Base-by-base conservation (phyloP, 73 alveolate species). In the Paramecium sonneborni region DNA sequence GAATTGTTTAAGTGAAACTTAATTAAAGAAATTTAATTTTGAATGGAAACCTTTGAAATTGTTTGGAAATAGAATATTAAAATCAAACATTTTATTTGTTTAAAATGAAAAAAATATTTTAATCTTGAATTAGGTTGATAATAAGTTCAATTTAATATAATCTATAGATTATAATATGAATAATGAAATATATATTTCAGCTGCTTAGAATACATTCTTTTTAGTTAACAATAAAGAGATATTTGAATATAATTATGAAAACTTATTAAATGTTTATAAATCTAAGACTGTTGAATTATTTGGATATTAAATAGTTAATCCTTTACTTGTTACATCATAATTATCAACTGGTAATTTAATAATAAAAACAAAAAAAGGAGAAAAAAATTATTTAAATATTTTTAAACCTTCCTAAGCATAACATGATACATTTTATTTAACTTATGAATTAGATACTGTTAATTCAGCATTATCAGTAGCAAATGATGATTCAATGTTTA, bases 311-410 rank as follows among this genome's bases (percentile, higher is more conserved):
- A 62, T 62, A 6, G 44, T n/a, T 30, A 62, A 26, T 62, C 44
- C 39, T 23, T 62, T 74, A 3, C 9, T n/a, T 5, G 87, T 43
- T 15, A 52, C 68, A 15, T 52, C 68, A n/a, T 62, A 62, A 62
- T 26, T 62, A 26, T 62, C 84, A 62, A 62, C 84, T 62, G 84
- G 84, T 26, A 62, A 62, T 62, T 12, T 62, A 26, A 10, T 62
- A 0, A 62, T 62, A 23, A 62, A 62, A 26, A 62, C 84, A 9
- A 26, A 11, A 0, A 62, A 62, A 26, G 39, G 23, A 4, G 14
- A 62, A 30, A 28, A 62, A 14, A 6, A 23, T 6, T 62, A 62
- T 62, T 26, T 62, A 62, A 62, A 32, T 62, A 62, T 62, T 11
- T 62, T 26, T 62, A 62, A 26, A 26, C 46, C 84, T 23, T 26